Conservation (phyloP, 1,139 yeast genomes). For the Komagataea norvegica region DNA sequence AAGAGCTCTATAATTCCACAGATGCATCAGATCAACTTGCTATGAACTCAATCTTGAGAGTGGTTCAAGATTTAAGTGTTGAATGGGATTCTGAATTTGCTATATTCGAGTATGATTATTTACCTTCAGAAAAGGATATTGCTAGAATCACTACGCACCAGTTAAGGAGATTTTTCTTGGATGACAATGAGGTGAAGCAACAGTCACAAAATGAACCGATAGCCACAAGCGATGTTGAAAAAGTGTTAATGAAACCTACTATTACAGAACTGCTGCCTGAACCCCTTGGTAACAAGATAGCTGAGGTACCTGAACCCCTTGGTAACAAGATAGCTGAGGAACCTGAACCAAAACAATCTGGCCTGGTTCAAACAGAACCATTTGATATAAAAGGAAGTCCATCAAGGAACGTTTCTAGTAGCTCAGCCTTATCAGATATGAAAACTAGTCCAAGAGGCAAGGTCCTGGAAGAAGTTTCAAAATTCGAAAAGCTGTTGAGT, state of each 20-base stretch:
- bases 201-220: slow-evolving; percentile 23
- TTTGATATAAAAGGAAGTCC: background rate
- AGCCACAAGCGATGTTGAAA: slow-evolving; percentile 14
- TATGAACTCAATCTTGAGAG: slow-evolving; percentile 64
- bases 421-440: slow-evolving; percentile 7
- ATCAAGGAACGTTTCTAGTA: slow-evolving; percentile 9
- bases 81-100: slow-evolving; percentile 84
- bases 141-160: slow-evolving; percentile 89
- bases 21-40: slow-evolving; percentile 63
- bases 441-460: slow-evolving; percentile 21
- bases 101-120: slow-evolving; percentile 71
- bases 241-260: too few relatives aligned
- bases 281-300: too few relatives aligned
- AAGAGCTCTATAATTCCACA: slow-evolving; percentile 50
- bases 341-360: background rate
- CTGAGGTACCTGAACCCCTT: too few relatives aligned
- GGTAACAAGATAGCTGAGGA: too few relatives aligned
- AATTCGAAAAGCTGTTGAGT: slow-evolving; percentile 19
- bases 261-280: too few relatives aligned
- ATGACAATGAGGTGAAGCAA: slow-evolving; percentile 32
- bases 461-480: slow-evolving; percentile 21
- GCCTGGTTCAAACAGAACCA: background rate
- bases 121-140: slow-evolving; percentile 93
- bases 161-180: slow-evolving; percentile 67
- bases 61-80: slow-evolving; percentile 77